Conservation (phyloP, 805 yeast genomes). For the Scheffersomyces ergatensis region DNA sequence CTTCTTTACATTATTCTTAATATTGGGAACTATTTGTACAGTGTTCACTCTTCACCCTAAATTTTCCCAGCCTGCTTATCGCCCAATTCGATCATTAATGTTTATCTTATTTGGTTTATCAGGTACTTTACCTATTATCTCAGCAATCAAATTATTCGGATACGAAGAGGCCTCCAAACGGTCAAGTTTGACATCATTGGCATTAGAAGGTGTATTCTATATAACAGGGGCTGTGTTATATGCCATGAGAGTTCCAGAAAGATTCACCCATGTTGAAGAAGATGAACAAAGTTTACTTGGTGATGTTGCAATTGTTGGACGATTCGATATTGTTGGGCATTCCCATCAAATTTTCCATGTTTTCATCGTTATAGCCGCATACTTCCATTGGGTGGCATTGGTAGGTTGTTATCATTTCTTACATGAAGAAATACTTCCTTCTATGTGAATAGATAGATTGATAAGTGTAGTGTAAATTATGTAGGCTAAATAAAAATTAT, state of each 20-base stretch:
- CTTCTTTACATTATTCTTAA: constrained; percentile 47
- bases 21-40: constrained; percentile 62
- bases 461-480: no score
- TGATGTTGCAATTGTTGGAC: constrained; percentile 16
- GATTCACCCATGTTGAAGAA: constrained; percentile 33
- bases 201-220: constrained; percentile 71
- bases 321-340: constrained; percentile 69
- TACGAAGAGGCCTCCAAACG: constrained; percentile 44
- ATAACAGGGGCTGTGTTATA: constrained; percentile 78
- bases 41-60: constrained; percentile 59
- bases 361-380: constrained; percentile 73
- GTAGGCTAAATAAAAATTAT: no score
- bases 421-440: constrained; percentile 24
- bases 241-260: constrained; percentile 78
- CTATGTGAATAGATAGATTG: no score
- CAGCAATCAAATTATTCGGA: constrained; percentile 53
- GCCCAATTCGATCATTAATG: constrained; percentile 74
- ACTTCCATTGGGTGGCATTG: constrained; percentile 68
- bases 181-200: constrained; percentile 59
- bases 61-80: constrained; percentile 69
- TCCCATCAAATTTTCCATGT: constrained; percentile 85
- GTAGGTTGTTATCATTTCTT: constrained; percentile 52
- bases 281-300: constrained; percentile 11
- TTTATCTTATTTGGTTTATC: constrained; percentile 80
- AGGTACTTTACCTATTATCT: constrained; percentile 66